Evolutionary conservation across 345 rosid genomes (phyloP).

Genomic region (Corymbia maculata): DNA sequence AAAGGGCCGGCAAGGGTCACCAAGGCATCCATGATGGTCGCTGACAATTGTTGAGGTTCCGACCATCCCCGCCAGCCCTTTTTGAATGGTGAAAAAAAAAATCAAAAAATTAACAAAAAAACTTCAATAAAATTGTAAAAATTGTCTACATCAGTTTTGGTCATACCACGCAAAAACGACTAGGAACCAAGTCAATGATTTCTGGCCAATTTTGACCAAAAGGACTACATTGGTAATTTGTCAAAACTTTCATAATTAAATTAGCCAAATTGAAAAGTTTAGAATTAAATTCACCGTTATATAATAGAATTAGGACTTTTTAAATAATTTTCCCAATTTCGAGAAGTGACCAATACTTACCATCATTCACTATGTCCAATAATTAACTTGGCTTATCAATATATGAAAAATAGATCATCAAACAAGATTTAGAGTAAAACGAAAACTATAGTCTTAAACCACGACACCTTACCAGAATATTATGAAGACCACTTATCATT

Average conservation of each 20-base stretch:
- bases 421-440: neutral
- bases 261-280: neutral
- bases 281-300: too few species aligned
- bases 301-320: neutral
- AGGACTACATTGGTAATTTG: neutral
- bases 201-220: neutral
- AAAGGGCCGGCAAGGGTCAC: neutral
- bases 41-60: too few species aligned
- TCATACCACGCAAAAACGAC: fast-evolving
- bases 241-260: too few species aligned
- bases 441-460: neutral
- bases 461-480: neutral
- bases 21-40: neutral
- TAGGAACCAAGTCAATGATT: neutral
- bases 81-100: too few species aligned
- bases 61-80: neutral
- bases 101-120: neutral
- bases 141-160: fast-evolving
- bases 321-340: too few species aligned
- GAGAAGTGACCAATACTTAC: neutral
- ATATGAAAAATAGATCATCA: neutral
- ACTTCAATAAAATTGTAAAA: too few species aligned
- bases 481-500: neutral
- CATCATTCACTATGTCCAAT: neutral
- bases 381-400: neutral